Conservation (phyloP, 1,139 yeast species). For the Hanseniaspora gamundiae region DNA sequence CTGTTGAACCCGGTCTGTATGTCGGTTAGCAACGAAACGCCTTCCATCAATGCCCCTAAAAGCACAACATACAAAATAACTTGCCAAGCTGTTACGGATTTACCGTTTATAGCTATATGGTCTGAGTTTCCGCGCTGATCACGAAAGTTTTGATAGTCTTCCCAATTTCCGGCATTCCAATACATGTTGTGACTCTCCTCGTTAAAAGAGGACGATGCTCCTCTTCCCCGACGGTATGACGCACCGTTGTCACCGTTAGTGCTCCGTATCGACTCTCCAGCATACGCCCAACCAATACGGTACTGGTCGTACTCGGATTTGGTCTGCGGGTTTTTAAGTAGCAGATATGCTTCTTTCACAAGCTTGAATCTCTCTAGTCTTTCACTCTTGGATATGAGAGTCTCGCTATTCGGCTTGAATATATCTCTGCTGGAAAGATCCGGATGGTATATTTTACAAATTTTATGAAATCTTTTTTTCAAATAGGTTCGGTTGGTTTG, state of each 20-base stretch:
- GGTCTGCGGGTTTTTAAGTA: conserved; percentile 49
- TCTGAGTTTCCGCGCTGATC: neutral
- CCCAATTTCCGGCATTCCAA: conserved; percentile 68
- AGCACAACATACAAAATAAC: neutral
- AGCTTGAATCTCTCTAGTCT: conserved; percentile 36
- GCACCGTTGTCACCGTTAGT: conserved; percentile 3
- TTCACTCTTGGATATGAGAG: conserved; percentile 20
- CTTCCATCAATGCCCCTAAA: neutral
- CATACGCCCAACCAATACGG: conserved; percentile 29
- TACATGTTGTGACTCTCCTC: conserved; percentile 19
- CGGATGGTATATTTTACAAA: conserved; percentile 81
- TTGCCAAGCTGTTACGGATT: neutral
- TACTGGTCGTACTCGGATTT: conserved; percentile 33
- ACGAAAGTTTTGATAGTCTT: conserved; percentile 29
- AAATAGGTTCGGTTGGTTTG: neutral
- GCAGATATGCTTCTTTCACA: conserved; percentile 63
- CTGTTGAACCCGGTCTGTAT: conserved; percentile 22
- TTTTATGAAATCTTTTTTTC: conserved; percentile 34
- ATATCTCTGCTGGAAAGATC: conserved; percentile 35
- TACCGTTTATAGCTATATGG: neutral
- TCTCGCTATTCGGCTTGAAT: conserved; percentile 13
- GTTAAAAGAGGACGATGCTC: neutral
- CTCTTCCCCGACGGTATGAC: neutral
- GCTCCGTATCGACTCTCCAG: conserved; percentile 4
- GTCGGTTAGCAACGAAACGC: conserved; percentile 29